Base-by-base conservation (phyloP, 2,329 filamentous ascomycete species). In the Stagonosporopsis cucurbitacearum region DNA sequence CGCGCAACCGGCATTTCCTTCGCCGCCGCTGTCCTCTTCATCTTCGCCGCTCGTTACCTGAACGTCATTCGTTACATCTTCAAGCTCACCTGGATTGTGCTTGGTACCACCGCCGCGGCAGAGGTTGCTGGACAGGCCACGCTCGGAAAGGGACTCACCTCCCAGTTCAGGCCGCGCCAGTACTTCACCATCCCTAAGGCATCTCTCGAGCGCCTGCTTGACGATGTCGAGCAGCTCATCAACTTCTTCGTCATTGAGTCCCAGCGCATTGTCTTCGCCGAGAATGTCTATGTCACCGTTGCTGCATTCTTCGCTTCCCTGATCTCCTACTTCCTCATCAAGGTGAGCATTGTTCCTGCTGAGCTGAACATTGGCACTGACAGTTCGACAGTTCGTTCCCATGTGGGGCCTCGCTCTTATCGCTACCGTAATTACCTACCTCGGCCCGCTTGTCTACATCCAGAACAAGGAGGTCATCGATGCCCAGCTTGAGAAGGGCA, bases 181-280 rank as follows among this genome's bases (percentile, higher is more conserved):
- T 88, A 88, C 80, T 88, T 86, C 78, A 86, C 82, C 44, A 82
- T 88, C 55, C 84, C 85, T 32, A 85, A 85, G 71, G 86, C 87
- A 65, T 84, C 83, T 44, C 79, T 87, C 32, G 86, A 88, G 72
- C 82, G 81, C 54, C 75, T 85, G 20, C 76, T 86, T 44, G 85
- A 86, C 62, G 86, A 88, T 70, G 70, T 86, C 13, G 84, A 86
- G 72, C 85, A 88, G 75, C 78, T 88, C 50, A 79, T 85, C 76
- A 87, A 88, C 78, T 88, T 88, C 77, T 86, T 88, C 75, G 80
- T 88, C 64, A 87, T 88, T 60, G 86, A 88, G 71, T 84, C 86
- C 70, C 86, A 88, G 78, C 82, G 86, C 55, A 81, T 88, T 60
- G 72, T 88, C 56, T 88, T 88, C 65, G 86, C 84, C 28, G 86